Evolutionary conservation across 2,329 filamentous ascomycete species (phyloP), one percentile per base, ranked within the genome.

Genomic region (Fusarium subtropicale): DNA sequence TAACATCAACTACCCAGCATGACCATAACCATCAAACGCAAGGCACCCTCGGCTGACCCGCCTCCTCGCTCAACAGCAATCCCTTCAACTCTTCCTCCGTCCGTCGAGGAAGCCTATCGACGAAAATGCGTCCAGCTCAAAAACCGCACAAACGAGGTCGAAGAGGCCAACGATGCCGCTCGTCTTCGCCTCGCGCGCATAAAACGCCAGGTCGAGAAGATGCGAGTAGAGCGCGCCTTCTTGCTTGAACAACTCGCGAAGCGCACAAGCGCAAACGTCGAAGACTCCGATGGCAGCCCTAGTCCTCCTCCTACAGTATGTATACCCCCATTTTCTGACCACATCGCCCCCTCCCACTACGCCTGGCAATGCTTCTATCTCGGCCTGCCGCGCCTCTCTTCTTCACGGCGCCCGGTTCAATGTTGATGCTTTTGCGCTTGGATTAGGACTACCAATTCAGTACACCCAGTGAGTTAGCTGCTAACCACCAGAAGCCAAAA

Each of bases 111-210:
- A 78, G 94, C 95, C 52, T 99, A 98, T 81, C 94, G 96, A 75
- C 89, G 93, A 70, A 98, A 99, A 88, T 98, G 95, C 80, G 93
- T 97, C 77, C 92, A 97, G 74, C 88, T 99, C 24, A 97, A 97
- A 82, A 92, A 93, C 74, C 92, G 96, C 65, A 92, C 96, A 69
- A 92, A 90, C 78, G 94, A 97, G 79, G 93, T 98, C 74, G 94
- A 98, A 79, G 90, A 93, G 64, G 91, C 93, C 76, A 97, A 97
- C 79, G 94, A 97, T 74, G 88, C 92, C 60, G 91, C 93, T 47
- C 89, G 93, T 56, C 84, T 93, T 55, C 91, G 93, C 53, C 91
- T 97, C 68, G 85, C 87, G 41, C 91, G 94, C 48, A 88, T 97
- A 66, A 90, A 92, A 79, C 90, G 94, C 69, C 92, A 93, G 75